Evolutionary conservation across 129 eudicot genomes (phyloP).

Genomic region (Escallonia rubra): DNA sequence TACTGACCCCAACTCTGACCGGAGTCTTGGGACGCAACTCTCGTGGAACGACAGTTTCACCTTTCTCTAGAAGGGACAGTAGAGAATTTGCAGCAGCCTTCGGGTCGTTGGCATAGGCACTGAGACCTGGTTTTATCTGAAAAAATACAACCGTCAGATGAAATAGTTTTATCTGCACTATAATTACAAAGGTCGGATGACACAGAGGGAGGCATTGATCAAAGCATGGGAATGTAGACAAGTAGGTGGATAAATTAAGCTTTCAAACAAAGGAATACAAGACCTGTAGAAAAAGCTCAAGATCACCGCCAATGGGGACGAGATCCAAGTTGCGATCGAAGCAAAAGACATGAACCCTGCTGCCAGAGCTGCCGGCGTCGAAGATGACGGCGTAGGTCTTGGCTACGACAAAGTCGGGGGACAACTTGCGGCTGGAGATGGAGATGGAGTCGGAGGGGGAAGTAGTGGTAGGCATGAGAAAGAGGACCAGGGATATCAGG

Average conservation of each 20-base stretch:
- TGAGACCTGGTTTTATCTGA: conserved; percentile 81
- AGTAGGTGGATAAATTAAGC: background rate
- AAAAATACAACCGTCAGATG: conserved; percentile 8
- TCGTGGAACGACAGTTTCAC: conserved; percentile 70
- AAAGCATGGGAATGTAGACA: background rate
- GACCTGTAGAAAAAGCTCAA: conserved; percentile 90
- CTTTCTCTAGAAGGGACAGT: conserved; percentile 49
- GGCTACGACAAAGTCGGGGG: conserved; percentile 26
- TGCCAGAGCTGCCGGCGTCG: conserved; percentile 96
- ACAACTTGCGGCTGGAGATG: conserved; percentile 34
- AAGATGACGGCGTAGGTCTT: conserved; percentile 72
- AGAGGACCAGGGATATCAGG: conserved; percentile 54
- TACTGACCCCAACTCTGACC: conserved; percentile 94
- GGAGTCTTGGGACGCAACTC: conserved; percentile 60
- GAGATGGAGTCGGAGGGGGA: conserved; percentile 27
- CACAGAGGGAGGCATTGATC: no score
- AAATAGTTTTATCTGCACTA: background rate
- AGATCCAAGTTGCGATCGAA: conserved; percentile 81
- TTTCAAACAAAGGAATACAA: background rate
- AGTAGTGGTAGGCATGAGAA: conserved; percentile 49
- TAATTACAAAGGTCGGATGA: no score
- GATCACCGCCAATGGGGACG: conserved; percentile 73
- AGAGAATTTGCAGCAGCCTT: conserved; percentile 84
- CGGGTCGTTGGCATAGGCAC: conserved; percentile 67
- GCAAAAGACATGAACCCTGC: conserved; percentile 90